Percentiles rank a stretch among this genome's conserved stretches.
Evolutionary conservation across 1,139 yeast species (phyloP).

Genomic region (Hyphopichia burtonii): DNA sequence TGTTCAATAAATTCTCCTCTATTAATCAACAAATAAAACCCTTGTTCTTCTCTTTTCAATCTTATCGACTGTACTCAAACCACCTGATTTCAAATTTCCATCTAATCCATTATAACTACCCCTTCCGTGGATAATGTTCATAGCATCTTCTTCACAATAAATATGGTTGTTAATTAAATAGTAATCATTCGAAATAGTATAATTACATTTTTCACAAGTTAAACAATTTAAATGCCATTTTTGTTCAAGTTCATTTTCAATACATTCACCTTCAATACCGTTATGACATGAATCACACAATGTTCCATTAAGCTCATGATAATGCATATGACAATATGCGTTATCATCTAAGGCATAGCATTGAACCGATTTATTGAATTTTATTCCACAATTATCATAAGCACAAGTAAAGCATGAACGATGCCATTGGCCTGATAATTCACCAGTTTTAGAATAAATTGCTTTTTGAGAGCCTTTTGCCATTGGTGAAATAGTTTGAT

Average conservation of each 20-base stretch:
- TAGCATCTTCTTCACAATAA: constrained; percentile 50
- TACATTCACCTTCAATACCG: constrained; percentile 90
- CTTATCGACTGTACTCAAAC: constrained; percentile 31
- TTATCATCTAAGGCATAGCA: constrained; percentile 77
- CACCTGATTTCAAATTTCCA: constrained; percentile 21
- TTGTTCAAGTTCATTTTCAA: constrained; percentile 69
- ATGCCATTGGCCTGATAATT: constrained; percentile 94
- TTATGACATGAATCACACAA: constrained; percentile 66
- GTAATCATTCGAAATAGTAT: constrained; percentile 53
- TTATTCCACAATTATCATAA: constrained; percentile 47
- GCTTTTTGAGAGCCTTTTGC: constrained; percentile 43
- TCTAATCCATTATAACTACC: constrained; percentile 20
- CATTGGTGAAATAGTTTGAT: constrained; percentile 42
- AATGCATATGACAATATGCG: constrained; percentile 83
- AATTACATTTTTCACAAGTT: constrained; percentile 53
- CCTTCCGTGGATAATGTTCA: constrained; percentile 23
- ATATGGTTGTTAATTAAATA: constrained; percentile 50
- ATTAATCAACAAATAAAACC: constrained; percentile 33
- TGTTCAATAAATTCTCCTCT: too few species aligned
- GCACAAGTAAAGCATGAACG: constrained; percentile 77
- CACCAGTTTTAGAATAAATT: constrained; percentile 77
- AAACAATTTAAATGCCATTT: constrained; percentile 69
- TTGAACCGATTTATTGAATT: constrained; percentile 59
- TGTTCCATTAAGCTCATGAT: constrained; percentile 74
- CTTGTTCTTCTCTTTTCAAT: constrained; percentile 48